Conservation (phyloP, 306 rosid species). For the Ammopiptanthus mongolicus region DNA sequence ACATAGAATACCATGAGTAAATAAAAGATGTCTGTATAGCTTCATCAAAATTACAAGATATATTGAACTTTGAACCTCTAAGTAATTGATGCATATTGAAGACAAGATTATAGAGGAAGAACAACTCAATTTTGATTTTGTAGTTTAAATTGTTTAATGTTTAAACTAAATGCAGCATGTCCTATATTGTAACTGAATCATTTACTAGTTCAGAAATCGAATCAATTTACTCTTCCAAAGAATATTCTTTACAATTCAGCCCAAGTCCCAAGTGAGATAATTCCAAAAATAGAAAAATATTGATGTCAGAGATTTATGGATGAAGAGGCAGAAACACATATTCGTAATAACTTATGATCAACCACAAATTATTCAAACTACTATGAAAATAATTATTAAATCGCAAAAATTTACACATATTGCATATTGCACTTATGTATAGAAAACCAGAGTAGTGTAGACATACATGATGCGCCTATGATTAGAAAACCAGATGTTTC, state of each 20-base stretch:
- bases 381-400: background rate
- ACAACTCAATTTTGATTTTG: background rate
- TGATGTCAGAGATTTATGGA: background rate
- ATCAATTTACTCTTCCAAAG: background rate
- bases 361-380: constrained; percentile 13
- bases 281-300: background rate
- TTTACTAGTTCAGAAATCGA: constrained; percentile 8
- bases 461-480: too few relatives aligned
- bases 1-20: constrained; percentile 6
- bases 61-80: background rate
- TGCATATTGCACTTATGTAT: background rate
- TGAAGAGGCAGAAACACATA: background rate
- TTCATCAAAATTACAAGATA: constrained; percentile 13
- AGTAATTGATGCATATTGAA: background rate
- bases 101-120: constrained; percentile 2
- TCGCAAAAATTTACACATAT: background rate
- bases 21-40: constrained; percentile 8
- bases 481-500: too few relatives aligned
- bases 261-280: background rate
- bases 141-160: background rate
- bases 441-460: too few relatives aligned
- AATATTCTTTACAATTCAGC: constrained; percentile 1
- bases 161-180: constrained; percentile 1
- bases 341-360: too few relatives aligned
- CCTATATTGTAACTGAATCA: constrained; percentile 3